phyloP scores from a whole-genome alignment of 805 yeast species.

The Cyberlindnera veronae region DNA sequence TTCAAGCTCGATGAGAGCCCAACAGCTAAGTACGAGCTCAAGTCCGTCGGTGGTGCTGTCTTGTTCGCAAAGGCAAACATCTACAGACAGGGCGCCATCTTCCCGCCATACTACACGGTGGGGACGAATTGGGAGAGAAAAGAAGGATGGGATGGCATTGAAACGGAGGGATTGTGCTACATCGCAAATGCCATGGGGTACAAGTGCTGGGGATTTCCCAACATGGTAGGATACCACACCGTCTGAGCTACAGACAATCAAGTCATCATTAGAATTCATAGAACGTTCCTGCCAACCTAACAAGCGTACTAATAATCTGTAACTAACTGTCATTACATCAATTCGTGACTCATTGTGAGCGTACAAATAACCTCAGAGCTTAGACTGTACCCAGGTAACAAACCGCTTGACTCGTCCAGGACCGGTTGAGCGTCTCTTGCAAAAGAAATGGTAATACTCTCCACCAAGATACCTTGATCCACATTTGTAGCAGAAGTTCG shows the following conservation, averaged over 20 bases:
- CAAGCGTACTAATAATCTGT: too few species aligned
- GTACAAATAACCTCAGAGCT: too few species aligned
- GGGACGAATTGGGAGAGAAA: slow-evolving; percentile 44
- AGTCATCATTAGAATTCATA: too few species aligned
- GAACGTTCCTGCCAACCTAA: too few species aligned
- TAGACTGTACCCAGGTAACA: too few species aligned
- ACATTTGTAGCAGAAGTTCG: too few species aligned
- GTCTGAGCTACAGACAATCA: neutral
- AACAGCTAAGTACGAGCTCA: slow-evolving; percentile 25
- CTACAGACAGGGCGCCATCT: slow-evolving; percentile 43
- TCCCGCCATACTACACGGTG: slow-evolving; percentile 43
- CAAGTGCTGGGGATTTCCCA: slow-evolving; percentile 49
- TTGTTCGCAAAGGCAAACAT: slow-evolving; percentile 42
- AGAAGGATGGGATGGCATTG: slow-evolving; percentile 54
- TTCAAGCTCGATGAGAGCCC: slow-evolving; percentile 8
- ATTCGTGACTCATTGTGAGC: too few species aligned
- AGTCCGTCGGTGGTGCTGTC: slow-evolving; percentile 51
- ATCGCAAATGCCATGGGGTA: slow-evolving; percentile 43
- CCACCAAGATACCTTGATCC: too few species aligned
- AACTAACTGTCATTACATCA: too few species aligned
- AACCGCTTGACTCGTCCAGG: too few species aligned
- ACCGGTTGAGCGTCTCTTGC: too few species aligned
- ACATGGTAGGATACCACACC: slow-evolving; percentile 26
- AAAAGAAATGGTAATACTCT: too few species aligned
- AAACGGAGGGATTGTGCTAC: slow-evolving; percentile 52